Conservation (phyloP, 257 asterid species). For the Fraxinus anomala region DNA sequence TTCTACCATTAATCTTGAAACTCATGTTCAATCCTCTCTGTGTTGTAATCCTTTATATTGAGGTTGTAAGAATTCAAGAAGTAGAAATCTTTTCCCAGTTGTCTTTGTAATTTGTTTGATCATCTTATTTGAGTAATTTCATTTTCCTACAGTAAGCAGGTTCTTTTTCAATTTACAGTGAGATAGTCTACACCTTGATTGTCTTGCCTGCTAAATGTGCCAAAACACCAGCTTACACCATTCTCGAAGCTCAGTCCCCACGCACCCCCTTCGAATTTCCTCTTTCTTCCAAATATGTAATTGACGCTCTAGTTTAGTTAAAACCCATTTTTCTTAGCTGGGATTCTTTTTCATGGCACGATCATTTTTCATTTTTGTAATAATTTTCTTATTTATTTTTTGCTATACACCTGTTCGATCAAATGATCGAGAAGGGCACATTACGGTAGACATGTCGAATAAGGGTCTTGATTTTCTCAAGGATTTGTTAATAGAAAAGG, state of each 20-base stretch:
- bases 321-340: background rate
- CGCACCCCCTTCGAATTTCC: no score
- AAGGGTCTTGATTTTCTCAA: conserved; percentile 80
- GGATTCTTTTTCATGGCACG: conserved; percentile 40
- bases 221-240: no score
- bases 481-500: conserved; percentile 58
- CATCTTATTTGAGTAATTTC: no score
- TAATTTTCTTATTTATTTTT: conserved; percentile 29
- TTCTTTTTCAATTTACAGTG: no score
- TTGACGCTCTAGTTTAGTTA: background rate
- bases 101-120: no score
- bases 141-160: no score
- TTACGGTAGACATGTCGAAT: conserved; percentile 59
- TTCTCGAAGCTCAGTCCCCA: no score
- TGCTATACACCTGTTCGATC: conserved; percentile 41
- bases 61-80: background rate
- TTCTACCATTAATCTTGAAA: background rate
- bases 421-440: conserved; percentile 45
- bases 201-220: no score
- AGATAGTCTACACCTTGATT: no score
- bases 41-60: background rate
- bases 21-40: background rate
- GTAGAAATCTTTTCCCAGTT: no score
- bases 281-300: background rate
- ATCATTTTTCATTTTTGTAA: conserved; percentile 19